Base-by-base conservation (phyloP, 371 early-diverging fungal genomes). In the Lichtheimia corymbifera region DNA sequence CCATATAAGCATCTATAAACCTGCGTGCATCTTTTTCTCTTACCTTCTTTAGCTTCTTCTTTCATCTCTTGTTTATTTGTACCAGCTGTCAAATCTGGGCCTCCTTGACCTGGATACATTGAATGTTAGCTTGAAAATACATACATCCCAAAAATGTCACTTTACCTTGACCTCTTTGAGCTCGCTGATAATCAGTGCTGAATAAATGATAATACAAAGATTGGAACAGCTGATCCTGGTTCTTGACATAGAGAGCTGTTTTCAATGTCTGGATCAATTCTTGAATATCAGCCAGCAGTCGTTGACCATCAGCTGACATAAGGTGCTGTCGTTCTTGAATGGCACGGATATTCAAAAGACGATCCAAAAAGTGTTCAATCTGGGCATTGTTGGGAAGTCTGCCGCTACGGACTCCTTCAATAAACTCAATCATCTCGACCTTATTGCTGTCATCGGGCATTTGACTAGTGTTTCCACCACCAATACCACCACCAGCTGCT, bases 301-400 rank as follows among this genome's bases (percentile, higher is more conserved):
- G 47, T 55, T 66, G 71, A 6, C 85, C 85, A 43, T 83, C 83
- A 5, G 62, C 55, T 11, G 83, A 80, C 68, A 85, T 77, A 58
- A 73, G 59, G 59, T 78, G 75, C 30, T 71, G 68, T 42, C 78
- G 77, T 13, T 76, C 62, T 20, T 75, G 66, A 57, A 88, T 70
- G 0, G 75, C 52, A 1, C 74, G 66, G 13, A 77, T 74, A 4
- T 70, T 30, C 40, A 70, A 58, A 5, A 84, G 60, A 54, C 76
- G 70, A 22, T 69, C 64, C 18, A 88, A 64, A 30, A 86, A 66
- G 6, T 76, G 70, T 20, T 69, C 57, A 30, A 88, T 40, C 59
- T 88, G 83, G 3, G 74, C 76, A 55, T 88, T 88, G 43, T 79
- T 85, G 15, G 89, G 89, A 55, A 88, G 66, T 53, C 82, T 83